Evolutionary conservation across 331 rosid species (phyloP), one percentile per base, ranked within the genome.

Genomic region (Phaseolus coccineus): DNA sequence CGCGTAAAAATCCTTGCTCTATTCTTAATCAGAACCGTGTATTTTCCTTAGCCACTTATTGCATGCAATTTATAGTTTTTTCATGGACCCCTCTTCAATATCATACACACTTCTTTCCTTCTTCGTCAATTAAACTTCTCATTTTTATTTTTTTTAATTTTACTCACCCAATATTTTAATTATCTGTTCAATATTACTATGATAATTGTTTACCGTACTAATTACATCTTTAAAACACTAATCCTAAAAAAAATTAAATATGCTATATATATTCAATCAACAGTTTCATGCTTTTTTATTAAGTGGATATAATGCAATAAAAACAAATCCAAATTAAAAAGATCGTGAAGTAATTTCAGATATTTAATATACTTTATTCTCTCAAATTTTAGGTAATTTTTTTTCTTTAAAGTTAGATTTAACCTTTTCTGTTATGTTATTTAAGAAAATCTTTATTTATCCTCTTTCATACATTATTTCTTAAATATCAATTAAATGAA

Each of bases 41-140:
- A 19, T 75, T 37, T 69, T 58, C 73, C 39, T 40, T 8, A 8
- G 25, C 47, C 50, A 66, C 13, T 27, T 42, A 19, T 71, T 53
- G 53, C 76, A 73, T 56, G 80, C 50, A 84, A 64, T 72, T 79
- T 79, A 35, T 86, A n/a, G 68, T 73, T 28, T 33, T 16, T 35
- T 35, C 37, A 42, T 57, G 72, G 67, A 30, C 77, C 84, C 44
- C 11, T 31, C 46, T 46, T 25, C 1, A 64, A 58, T 66, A 25
- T 67, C 22, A 58, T 48, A 39, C 48, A n/a, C 4, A 48, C 37
- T 42, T 16, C 8, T 39, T 74, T 69, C 53, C 48, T 28, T 22
- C 4, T 75, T 69, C 4, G 51, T 46, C 46, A 47, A 12, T 69
- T 51, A 55, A 35, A 15, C 0, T 59, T 59, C 4, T 30, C 14